Percentiles rank a stretch among this genome's conserved stretches.
These are phyloP conservation scores for Talaromyces ruber DNA, from an alignment of 495 filamentous ascomycete genomes.

Conservation along the genomic window DNA sequence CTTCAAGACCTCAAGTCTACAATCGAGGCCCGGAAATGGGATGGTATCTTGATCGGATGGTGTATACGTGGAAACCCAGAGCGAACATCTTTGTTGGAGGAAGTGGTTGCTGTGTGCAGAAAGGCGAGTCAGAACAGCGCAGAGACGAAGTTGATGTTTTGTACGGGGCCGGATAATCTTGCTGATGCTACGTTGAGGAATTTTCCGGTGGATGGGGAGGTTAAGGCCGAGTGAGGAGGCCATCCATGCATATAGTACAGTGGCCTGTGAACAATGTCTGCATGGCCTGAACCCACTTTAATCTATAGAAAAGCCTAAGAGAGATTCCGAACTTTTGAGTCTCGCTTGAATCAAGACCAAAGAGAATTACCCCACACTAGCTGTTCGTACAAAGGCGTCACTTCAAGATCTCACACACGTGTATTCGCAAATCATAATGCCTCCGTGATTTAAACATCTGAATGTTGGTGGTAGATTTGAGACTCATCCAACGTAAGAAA, in stretches of 20 bases:
- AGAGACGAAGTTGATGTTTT: slow-evolving; percentile 1
- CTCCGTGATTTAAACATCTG: neutral
- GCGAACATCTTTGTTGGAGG: neutral
- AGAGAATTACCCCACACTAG: neutral
- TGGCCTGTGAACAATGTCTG: too few relatives aligned
- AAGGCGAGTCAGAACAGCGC: neutral
- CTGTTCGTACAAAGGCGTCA: neutral
- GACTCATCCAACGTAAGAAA: neutral
- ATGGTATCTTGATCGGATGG: neutral
- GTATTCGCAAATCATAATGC: neutral
- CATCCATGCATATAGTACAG: too few relatives aligned
- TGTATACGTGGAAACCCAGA: neutral
- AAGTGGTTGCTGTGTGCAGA: neutral
- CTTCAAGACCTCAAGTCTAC: neutral
- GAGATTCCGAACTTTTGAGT: too few relatives aligned
- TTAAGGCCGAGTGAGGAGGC: neutral
- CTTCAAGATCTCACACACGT: neutral
- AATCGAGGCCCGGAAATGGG: neutral
- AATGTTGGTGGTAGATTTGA: neutral
- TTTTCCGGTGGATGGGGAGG: neutral
- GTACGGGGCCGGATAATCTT: neutral
- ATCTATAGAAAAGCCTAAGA: neutral
- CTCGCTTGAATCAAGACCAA: neutral
- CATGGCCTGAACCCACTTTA: neutral
- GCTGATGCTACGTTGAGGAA: neutral